Evolutionary conservation across 805 yeast species (phyloP).

Genomic region (Metschnikowia continentalis): DNA sequence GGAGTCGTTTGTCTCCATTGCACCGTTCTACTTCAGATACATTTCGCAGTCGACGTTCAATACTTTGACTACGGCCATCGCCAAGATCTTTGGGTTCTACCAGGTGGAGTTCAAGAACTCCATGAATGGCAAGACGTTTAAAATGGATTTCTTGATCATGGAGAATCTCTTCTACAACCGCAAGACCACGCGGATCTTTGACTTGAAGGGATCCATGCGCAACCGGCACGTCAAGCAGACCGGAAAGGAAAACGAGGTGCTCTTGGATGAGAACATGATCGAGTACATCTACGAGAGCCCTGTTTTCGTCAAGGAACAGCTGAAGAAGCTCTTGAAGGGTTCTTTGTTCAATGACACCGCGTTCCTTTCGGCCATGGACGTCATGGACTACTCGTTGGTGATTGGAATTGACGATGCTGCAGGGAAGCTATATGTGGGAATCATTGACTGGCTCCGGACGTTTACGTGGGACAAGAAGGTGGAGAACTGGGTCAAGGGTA

Average conservation of each 20-base stretch:
- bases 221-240: conserved; percentile 96
- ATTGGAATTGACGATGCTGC: conserved; percentile 77
- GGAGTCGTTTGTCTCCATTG: conserved; percentile 91
- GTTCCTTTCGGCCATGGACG: conserved; percentile 93
- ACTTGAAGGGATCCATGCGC: conserved; percentile 96
- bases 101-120: conserved; percentile 86
- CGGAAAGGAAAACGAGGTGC: conserved; percentile 90
- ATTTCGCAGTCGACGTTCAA: conserved; percentile 94
- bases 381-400: conserved; percentile 95
- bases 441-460: conserved; percentile 89
- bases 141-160: conserved; percentile 91
- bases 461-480: conserved; percentile 98
- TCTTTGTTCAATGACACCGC: conserved; percentile 94
- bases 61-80: conserved; percentile 89
- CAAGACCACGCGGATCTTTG: conserved; percentile 82
- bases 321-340: conserved; percentile 78
- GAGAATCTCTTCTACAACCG: conserved; percentile 88
- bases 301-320: conserved; percentile 86
- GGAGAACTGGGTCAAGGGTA: conserved; percentile 98
- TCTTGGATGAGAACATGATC: conserved; percentile 96
- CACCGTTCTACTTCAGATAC: conserved; percentile 94
- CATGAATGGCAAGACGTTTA: conserved; percentile 67
- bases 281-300: conserved; percentile 97
- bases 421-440: conserved; percentile 80
- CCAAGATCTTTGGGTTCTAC: conserved; percentile 92